These are phyloP conservation scores for Metschnikowia hibisci DNA, from an alignment of 805 yeast species.

Conservation along the genomic window DNA sequence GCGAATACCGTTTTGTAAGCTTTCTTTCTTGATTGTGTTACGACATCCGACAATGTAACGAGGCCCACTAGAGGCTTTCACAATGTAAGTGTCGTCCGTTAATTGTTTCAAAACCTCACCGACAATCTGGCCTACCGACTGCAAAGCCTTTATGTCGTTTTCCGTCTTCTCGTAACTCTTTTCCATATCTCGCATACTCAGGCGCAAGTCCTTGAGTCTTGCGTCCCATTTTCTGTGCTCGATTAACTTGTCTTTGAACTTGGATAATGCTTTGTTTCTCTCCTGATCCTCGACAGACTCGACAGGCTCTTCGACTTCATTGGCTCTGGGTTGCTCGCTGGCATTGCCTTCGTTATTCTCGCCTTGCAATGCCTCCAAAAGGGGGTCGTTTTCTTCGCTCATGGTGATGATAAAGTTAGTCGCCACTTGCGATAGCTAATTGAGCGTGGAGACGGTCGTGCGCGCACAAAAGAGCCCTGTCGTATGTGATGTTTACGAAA, in stretches of 20 bases:
- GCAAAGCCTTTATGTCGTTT: constrained; percentile 93
- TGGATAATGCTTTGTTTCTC: constrained; percentile 70
- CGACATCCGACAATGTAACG: constrained; percentile 97
- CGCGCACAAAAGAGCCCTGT: neutral
- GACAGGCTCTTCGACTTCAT: constrained; percentile 21
- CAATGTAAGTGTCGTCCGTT: constrained; percentile 91
- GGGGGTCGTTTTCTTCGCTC: constrained; percentile 68
- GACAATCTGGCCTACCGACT: constrained; percentile 93
- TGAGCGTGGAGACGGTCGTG: constrained; percentile 6
- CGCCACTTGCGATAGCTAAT: constrained; percentile 12
- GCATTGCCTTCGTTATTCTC: constrained; percentile 24
- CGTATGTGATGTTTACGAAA: neutral
- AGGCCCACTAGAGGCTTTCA: constrained; percentile 95
- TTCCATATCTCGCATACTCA: constrained; percentile 79
- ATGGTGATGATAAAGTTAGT: constrained; percentile 28
- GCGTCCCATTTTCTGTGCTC: constrained; percentile 97
- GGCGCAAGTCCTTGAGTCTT: constrained; percentile 75
- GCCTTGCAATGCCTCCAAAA: constrained; percentile 58
- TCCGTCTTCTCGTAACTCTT: constrained; percentile 88
- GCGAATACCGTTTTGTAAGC: constrained; percentile 87
- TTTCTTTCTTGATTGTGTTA: constrained; percentile 80
- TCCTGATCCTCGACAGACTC: constrained; percentile 54
- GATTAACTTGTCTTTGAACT: constrained; percentile 77
- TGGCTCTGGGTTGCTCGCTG: constrained; percentile 19
- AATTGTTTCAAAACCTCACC: constrained; percentile 96